These are phyloP conservation scores for Afroboletus lepidellus DNA, from an alignment of 1,284 basidiomycete genomes.

Conservation along the genomic window DNA sequence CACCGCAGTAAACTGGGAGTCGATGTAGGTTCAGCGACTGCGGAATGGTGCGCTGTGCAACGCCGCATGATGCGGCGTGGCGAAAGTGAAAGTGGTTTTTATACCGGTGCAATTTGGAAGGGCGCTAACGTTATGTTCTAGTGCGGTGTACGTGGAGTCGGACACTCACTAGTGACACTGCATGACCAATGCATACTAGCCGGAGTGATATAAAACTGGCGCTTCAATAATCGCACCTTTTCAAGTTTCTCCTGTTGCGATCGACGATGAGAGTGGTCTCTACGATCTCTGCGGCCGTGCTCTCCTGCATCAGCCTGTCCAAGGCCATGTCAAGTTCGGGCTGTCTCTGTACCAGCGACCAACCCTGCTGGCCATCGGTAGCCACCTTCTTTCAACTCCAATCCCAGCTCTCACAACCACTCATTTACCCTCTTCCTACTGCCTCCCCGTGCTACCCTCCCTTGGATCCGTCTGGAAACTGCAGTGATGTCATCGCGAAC, in stretches of 20 bases:
- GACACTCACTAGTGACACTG: neutral
- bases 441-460: slow-evolving; percentile 29
- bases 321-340: neutral
- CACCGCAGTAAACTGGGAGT: neutral
- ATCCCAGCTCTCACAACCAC: slow-evolving; percentile 30
- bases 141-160: too few relatives aligned
- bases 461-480: slow-evolving; percentile 18
- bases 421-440: slow-evolving; percentile 28
- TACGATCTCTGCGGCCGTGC: neutral
- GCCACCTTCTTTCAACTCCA: slow-evolving; percentile 35
- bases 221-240: neutral
- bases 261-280: slow-evolving; percentile 1
- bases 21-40: neutral
- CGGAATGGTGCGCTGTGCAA: neutral
- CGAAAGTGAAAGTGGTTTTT: neutral
- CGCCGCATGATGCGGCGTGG: neutral
- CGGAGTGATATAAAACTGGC: neutral
- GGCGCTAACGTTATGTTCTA: neutral
- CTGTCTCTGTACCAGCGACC: slow-evolving; percentile 15
- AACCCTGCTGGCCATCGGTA: slow-evolving; percentile 42
- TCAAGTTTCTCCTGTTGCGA: neutral
- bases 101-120: neutral
- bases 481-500: slow-evolving; percentile 30
- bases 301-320: neutral
- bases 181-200: neutral